phyloP scores from a whole-genome alignment of 257 asterid species.

The Lantana camara region DNA sequence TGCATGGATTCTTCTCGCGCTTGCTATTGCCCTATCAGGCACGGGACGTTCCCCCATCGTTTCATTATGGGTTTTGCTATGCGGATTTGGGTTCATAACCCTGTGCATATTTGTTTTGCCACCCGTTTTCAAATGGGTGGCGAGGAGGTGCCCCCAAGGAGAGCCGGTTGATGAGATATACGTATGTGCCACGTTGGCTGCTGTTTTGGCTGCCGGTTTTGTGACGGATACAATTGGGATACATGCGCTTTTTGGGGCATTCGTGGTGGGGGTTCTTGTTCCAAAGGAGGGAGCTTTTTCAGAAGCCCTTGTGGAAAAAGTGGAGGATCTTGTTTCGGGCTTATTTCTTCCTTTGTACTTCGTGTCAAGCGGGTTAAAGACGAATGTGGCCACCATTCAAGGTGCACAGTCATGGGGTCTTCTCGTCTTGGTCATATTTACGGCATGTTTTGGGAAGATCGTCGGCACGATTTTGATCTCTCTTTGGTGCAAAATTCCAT shows the following conservation, averaged over 20 bases:
- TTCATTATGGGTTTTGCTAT: conserved; percentile 58
- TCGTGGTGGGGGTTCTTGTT: conserved; percentile 67
- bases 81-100: conserved; percentile 47
- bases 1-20: conserved; percentile 73
- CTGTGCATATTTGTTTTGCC: conserved; percentile 46
- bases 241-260: conserved; percentile 75
- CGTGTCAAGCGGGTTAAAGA: conserved; percentile 69
- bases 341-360: conserved; percentile 68
- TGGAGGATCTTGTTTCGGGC: conserved; percentile 65
- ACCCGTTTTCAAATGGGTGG: conserved; percentile 54
- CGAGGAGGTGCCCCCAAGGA: conserved; percentile 56
- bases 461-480: conserved; percentile 55
- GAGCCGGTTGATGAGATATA: conserved; percentile 70
- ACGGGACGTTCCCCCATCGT: conserved; percentile 50
- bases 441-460: conserved; percentile 65
- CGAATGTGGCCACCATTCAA: conserved; percentile 56
- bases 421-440: conserved; percentile 56
- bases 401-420: conserved; percentile 76
- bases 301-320: conserved; percentile 62
- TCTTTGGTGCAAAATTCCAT: conserved; percentile 41
- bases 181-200: conserved; percentile 58
- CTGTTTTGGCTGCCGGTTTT: conserved; percentile 66
- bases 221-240: conserved; percentile 67
- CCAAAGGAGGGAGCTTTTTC: conserved; percentile 73
- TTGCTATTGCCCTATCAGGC: conserved; percentile 67